Conservation (phyloP, 208 protist genomes). For the Leishmania tarentolae region DNA sequence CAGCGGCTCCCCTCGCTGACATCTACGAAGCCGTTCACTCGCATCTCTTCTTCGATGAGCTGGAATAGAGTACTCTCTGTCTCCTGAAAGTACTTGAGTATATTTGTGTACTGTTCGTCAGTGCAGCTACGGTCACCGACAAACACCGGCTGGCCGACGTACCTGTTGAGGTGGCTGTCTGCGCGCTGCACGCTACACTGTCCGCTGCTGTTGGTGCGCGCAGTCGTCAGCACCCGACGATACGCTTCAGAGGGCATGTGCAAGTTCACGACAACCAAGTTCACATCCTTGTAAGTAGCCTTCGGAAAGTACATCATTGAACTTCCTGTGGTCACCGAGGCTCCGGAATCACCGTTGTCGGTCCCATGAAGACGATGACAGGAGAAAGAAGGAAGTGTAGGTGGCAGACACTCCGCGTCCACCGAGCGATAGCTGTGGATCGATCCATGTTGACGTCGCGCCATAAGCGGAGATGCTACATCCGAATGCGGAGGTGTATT, state of each 20-base stretch:
- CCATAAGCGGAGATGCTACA: not conserved
- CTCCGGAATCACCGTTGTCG: not conserved
- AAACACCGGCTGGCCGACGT: slow-evolving; percentile 69
- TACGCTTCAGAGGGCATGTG: slow-evolving; percentile 54
- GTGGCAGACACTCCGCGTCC: slow-evolving; percentile 11
- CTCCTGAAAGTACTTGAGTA: slow-evolving; percentile 56
- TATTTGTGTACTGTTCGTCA: slow-evolving; percentile 63
- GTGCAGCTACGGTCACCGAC: slow-evolving; percentile 56
- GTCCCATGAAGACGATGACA: not conserved
- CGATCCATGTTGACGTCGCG: not conserved
- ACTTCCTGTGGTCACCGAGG: not conserved
- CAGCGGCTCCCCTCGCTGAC: slow-evolving; percentile 33
- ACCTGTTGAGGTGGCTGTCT: slow-evolving; percentile 11
- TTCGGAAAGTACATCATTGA: not conserved
- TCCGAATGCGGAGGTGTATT: not conserved
- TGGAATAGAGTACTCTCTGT: slow-evolving; percentile 43
- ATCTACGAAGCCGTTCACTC: slow-evolving; percentile 40
- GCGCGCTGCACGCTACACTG: slow-evolving; percentile 20
- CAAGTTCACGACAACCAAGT: slow-evolving; percentile 66
- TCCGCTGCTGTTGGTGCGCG: slow-evolving; percentile 23
- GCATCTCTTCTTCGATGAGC: slow-evolving; percentile 44
- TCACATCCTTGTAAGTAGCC: slow-evolving; percentile 29
- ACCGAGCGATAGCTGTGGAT: not conserved
- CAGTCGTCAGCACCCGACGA: slow-evolving; percentile 35
- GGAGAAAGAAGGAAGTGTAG: not conserved